Conservation (phyloP, 345 rosid species). For the Pugionium dolabratum region DNA sequence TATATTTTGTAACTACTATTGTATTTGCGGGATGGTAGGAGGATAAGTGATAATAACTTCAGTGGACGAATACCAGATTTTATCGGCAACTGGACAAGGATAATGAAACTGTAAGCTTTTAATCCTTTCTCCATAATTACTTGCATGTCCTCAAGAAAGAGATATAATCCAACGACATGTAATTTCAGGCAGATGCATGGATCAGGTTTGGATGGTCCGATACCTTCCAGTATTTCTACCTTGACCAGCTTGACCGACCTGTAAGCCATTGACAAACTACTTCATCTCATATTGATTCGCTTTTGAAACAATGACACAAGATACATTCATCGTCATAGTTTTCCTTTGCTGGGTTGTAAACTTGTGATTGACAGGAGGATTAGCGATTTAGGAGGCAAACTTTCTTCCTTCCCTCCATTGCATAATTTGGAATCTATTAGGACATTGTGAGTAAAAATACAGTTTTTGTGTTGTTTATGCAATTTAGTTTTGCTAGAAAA, state of each 20-base stretch:
- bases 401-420: constrained; percentile 60
- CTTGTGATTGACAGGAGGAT: constrained; percentile 58
- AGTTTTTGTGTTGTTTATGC: background rate
- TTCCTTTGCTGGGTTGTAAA: constrained; percentile 2
- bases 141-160: constrained; percentile 15
- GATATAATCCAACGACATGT: background rate
- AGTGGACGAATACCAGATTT: constrained; percentile 68
- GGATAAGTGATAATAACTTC: constrained; percentile 74
- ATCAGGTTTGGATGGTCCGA: constrained; percentile 70
- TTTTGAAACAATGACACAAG: background rate
- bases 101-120: constrained; percentile 67
- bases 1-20: background rate
- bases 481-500: background rate
- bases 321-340: constrained; percentile 13
- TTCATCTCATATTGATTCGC: background rate
- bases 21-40: constrained; percentile 47
- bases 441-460: constrained; percentile 64
- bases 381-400: constrained; percentile 64
- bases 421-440: constrained; percentile 56
- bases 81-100: constrained; percentile 59
- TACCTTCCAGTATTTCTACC: constrained; percentile 68
- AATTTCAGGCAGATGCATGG: constrained; percentile 74
- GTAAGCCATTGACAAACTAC: constrained; percentile 49
- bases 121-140: background rate
- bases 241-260: constrained; percentile 66